Base-by-base conservation (phyloP, 139 green algal species). In the Ostreobium quekettii region DNA sequence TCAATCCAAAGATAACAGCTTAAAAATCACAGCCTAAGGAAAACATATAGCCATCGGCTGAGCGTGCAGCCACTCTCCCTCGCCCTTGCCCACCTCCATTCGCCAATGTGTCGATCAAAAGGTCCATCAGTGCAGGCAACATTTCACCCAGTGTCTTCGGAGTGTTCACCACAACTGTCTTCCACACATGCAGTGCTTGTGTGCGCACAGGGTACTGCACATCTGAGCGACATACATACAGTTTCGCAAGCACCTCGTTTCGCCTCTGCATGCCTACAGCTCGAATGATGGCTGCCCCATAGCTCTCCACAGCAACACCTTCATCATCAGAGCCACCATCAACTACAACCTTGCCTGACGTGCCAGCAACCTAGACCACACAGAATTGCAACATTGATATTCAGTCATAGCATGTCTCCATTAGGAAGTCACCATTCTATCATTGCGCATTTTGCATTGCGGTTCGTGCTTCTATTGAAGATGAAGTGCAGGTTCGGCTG, bases 131-230 rank as follows among this genome's bases (percentile, higher is more conserved):
- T 1, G 74, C 60, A 19, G 84, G 83, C 78, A 99, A 80, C 49
- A 97, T 93, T 76, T 95, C 82, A 4, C 80, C 81, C 48, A 97
- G 77, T 2, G 92, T 97, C 60, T 87, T 85, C 36, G 93, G 93
- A 7, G 93, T 99, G 84, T 99, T 99, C 64, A 87, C 84, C 33
- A 97, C 91, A 3, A 97, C 73, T 30, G 85, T 95, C 81, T 97
- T 97, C 92, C 92, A 98, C 56, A 99, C 89, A 76, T 96, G 89
- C 56, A 97, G 73, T 15, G 88, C 83, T 22, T 84, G 84, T 53
- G 82, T 80, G 28, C 93, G 83, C 57, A 99, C 93, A 28, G 76
- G 78, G 73, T 91, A 91, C 48, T 87, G 86, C 24, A 89, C 82
- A 71, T 95, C 88, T 24, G 72, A 78, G 37, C 91, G 79, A 0